phyloP scores from a whole-genome alignment of 805 yeast genomes.

The Spencermartinsiella europaea region DNA sequence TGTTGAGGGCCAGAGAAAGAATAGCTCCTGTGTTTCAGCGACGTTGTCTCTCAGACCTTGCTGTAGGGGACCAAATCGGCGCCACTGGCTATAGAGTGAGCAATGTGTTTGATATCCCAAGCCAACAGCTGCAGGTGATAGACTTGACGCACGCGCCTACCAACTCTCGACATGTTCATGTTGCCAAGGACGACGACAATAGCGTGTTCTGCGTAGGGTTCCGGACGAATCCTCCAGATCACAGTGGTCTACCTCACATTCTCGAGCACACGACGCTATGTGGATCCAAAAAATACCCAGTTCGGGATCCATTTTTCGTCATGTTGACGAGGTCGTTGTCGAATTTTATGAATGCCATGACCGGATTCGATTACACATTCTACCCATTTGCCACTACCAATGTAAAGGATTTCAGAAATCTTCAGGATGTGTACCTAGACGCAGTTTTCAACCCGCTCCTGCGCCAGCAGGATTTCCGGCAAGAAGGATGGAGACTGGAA shows the following conservation, averaged over 20 bases:
- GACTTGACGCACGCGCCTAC: constrained; percentile 61
- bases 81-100: constrained; percentile 55
- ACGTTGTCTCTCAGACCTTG: too few relatives aligned
- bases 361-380: constrained; percentile 93
- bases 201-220: constrained; percentile 87
- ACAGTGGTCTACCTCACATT: constrained; percentile 95
- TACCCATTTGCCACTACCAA: constrained; percentile 97
- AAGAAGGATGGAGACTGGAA: constrained; percentile 98
- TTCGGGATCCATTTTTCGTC: constrained; percentile 95
- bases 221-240: constrained; percentile 90
- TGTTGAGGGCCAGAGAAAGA: too few relatives aligned
- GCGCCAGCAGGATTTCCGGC: constrained; percentile 74
- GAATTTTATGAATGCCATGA: constrained; percentile 98
- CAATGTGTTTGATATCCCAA: constrained; percentile 68
- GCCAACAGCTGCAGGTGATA: constrained; percentile 74
- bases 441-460: constrained; percentile 80
- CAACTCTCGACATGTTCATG: constrained; percentile 78
- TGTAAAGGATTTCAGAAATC: constrained; percentile 67
- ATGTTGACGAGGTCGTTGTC: constrained; percentile 93
- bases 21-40: too few relatives aligned
- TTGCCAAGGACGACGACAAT: constrained; percentile 76
- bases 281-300: constrained; percentile 88
- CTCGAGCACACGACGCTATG: constrained; percentile 94
- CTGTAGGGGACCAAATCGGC: constrained; percentile 19
- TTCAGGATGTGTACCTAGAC: constrained; percentile 83